Base-by-base conservation (phyloP, 306 rosid species). In the Quercus dentata region DNA sequence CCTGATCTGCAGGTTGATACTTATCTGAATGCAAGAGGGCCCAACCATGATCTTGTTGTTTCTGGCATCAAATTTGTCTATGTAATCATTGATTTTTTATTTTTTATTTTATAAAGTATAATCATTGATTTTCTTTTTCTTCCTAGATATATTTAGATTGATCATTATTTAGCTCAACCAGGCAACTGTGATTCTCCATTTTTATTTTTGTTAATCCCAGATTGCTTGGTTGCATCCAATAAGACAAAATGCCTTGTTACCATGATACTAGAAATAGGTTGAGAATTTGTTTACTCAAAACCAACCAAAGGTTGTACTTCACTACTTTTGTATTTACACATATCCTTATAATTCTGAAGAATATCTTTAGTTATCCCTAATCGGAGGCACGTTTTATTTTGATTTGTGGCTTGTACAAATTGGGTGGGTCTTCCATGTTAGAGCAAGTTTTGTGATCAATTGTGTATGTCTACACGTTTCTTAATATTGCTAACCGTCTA, bases 161-260 rank as follows among this genome's bases (percentile, higher is more conserved):
- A 81, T 78, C 54, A 38, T 83, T 85, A 59, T 76, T 76, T 78
- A 33, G 74, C 75, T 73, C 86, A 69, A 67, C 91, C 88, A 65
- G 59, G 83, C 80, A 20, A 71, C 77, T 62, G 83, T 38, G 91
- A 77, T 85, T 83, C 81, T 69, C 80, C 64, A 71, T 73, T 82
- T 86, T 85, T 78, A 62, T 17, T 56, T n/a, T 49, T 58, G 79
- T 64, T 81, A 86, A 86, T 86, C 89, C 20, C 81, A 81, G 80
- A 75, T 69, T 74, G 89, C 78, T 79, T 81, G 91, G 89, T 63
- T 81, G 88, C 72, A 84, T 74, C 84, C 23, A 86, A 86, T 86
- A 83, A 88, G 83, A 75, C 52, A 71, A 35, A 56, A 41, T 44
- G 57, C 76, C 62, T 56, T 31, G 59, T 63, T 76, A 73, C 38